phyloP scores from a whole-genome alignment of 192 early-diverging fungal species.

The Backusella morwellensis region DNA sequence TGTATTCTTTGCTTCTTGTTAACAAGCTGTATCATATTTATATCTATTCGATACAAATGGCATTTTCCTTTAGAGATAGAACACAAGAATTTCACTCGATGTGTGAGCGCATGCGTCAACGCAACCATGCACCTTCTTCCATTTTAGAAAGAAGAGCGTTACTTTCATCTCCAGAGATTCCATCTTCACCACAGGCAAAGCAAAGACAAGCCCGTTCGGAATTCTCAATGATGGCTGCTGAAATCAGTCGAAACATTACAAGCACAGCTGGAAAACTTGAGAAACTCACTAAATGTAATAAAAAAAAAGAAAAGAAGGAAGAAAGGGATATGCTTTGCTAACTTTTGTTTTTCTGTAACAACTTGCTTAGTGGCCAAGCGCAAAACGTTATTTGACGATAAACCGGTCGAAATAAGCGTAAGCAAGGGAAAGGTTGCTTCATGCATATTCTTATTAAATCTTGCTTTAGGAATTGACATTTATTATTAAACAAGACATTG shows the following conservation, averaged over 20 bases:
- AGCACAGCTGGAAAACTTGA: slow-evolving; percentile 79
- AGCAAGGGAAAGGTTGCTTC: background rate
- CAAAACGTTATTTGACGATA: slow-evolving; percentile 97
- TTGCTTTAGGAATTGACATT: slow-evolving; percentile 75
- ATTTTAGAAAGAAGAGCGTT: slow-evolving; percentile 23
- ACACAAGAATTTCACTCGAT: slow-evolving; percentile 86
- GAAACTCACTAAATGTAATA: slow-evolving; percentile 71
- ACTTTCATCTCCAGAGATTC: slow-evolving; percentile 25
- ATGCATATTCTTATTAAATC: background rate
- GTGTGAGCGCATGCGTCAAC: slow-evolving; percentile 66
- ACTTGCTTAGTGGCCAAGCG: slow-evolving; percentile 76
- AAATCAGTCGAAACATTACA: slow-evolving; percentile 88
- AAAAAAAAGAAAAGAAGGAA: background rate
- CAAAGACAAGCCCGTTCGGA: slow-evolving; percentile 52
- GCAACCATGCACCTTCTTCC: slow-evolving; percentile 28
- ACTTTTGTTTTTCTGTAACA: background rate
- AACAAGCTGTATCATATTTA: background rate
- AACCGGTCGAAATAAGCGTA: slow-evolving; percentile 91
- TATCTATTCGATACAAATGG: background rate
- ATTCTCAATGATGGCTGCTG: slow-evolving; percentile 79
- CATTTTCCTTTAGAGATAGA: slow-evolving; percentile 64
- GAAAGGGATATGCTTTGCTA: background rate
- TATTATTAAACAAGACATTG: slow-evolving; percentile 96
- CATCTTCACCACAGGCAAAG: background rate
- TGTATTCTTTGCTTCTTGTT: background rate